phyloP scores from a whole-genome alignment of 2,329 filamentous ascomycete genomes.

The Aspergillus latus region DNA sequence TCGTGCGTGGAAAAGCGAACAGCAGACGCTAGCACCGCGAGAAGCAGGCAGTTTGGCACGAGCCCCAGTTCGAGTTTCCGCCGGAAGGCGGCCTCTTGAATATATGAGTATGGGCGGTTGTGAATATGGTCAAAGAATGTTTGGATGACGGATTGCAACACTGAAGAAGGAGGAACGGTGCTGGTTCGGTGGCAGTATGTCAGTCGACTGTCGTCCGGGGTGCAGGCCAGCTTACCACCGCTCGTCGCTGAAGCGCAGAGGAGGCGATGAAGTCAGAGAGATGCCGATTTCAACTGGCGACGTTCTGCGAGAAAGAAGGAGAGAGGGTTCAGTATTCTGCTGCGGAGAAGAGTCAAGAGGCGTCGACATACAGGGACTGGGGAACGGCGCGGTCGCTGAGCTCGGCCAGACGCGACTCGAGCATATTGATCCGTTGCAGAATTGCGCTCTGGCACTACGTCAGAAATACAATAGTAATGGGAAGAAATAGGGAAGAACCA shows the following conservation, averaged over 20 bases:
- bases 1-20: conserved; percentile 32
- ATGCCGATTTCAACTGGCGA: neutral
- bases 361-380: neutral
- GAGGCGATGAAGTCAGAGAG: neutral
- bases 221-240: neutral
- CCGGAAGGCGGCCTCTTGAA: conserved; percentile 38
- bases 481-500: neutral
- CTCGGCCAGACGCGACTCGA: conserved; percentile 27
- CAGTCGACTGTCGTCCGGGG: neutral
- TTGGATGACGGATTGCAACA: conserved; percentile 23
- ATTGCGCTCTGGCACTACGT: conserved; percentile 13
- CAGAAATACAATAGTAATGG: neutral
- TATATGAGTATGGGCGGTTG: conserved; percentile 42
- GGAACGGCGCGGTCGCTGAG: conserved; percentile 16
- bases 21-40: conserved; percentile 34
- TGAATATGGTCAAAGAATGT: conserved; percentile 38
- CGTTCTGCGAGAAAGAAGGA: neutral
- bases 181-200: neutral
- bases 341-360: neutral
- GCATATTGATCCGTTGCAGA: conserved; percentile 22
- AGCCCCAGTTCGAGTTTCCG: conserved; percentile 23
- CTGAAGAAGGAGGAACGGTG: conserved; percentile 15
- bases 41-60: conserved; percentile 32
- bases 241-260: neutral
- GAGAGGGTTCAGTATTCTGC: neutral